Conservation (phyloP, 75 land plant species). For the Pinus taeda region DNA sequence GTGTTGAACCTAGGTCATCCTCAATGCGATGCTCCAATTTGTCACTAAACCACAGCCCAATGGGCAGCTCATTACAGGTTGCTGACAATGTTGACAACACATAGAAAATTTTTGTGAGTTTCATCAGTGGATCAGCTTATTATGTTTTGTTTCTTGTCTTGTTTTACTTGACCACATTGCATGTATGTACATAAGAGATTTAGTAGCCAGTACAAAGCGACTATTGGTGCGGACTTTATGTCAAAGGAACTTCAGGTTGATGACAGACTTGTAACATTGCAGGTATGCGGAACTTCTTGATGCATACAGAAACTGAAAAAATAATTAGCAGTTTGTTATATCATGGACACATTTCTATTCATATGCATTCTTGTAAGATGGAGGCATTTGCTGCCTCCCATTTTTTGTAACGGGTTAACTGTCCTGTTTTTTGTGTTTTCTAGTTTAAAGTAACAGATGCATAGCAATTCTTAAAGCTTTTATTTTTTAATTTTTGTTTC, state of each 20-base stretch:
- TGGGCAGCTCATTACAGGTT: not conserved
- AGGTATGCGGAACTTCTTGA: conserved; percentile 25
- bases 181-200: conserved; percentile 63
- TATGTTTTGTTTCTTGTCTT: not conserved
- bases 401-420: not conserved
- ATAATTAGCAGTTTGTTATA: not conserved
- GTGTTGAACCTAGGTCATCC: too few species aligned
- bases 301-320: not conserved
- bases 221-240: conserved; percentile 82
- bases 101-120: not conserved
- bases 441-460: not conserved
- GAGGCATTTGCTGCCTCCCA: not conserved
- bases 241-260: conserved; percentile 68
- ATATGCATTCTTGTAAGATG: too few species aligned
- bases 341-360: not conserved
- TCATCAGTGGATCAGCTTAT: not conserved
- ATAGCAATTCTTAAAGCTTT: not conserved
- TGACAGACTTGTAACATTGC: conserved; percentile 65
- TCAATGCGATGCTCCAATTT: too few species aligned
- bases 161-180: conserved; percentile 10
- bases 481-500: not conserved
- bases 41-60: too few species aligned
- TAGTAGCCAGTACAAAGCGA: conserved; percentile 61
- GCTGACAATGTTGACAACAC: not conserved
- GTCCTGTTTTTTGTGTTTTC: not conserved